Percentiles rank a stretch among this genome's conserved stretches.
Conservation (phyloP, 495 filamentous ascomycete species). For the Penicillium cosmopolitanum region DNA sequence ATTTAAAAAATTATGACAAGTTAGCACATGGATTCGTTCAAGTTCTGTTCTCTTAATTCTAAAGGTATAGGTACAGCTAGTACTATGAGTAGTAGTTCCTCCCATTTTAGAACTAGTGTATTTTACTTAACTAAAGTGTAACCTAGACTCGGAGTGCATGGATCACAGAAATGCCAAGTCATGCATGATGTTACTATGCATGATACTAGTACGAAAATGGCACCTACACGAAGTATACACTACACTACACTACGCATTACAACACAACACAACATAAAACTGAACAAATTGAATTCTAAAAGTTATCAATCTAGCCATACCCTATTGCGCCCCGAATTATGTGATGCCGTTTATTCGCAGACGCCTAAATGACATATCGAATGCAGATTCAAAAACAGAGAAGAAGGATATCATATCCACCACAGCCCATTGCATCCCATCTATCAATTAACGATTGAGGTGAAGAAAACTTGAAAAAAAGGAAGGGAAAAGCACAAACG, state of each 20-base stretch:
- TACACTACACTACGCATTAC: background rate
- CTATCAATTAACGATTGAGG: conserved; percentile 12
- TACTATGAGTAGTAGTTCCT: no score
- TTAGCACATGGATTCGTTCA: no score
- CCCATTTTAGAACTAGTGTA: no score
- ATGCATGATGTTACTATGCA: no score
- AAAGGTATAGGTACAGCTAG: no score
- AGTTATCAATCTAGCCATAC: conserved; percentile 3
- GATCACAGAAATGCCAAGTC: no score
- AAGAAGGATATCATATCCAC: conserved; percentile 7
- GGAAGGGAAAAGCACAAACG: conserved; percentile 15
- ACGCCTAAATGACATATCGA: conserved; percentile 19
- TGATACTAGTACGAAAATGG: no score
- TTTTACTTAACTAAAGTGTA: no score
- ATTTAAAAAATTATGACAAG: background rate
- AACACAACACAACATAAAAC: conserved; percentile 4
- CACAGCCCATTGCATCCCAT: background rate
- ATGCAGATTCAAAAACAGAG: conserved; percentile 18
- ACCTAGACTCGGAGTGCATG: no score
- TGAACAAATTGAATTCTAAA: conserved; percentile 3
- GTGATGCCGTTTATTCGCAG: conserved; percentile 11
- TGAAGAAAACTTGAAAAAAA: background rate
- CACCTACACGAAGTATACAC: no score
- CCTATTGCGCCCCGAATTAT: conserved; percentile 2
- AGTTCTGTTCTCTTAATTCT: no score